Base-by-base conservation (phyloP, 495 filamentous ascomycete genomes). In the Elasticomyces elasticus region DNA sequence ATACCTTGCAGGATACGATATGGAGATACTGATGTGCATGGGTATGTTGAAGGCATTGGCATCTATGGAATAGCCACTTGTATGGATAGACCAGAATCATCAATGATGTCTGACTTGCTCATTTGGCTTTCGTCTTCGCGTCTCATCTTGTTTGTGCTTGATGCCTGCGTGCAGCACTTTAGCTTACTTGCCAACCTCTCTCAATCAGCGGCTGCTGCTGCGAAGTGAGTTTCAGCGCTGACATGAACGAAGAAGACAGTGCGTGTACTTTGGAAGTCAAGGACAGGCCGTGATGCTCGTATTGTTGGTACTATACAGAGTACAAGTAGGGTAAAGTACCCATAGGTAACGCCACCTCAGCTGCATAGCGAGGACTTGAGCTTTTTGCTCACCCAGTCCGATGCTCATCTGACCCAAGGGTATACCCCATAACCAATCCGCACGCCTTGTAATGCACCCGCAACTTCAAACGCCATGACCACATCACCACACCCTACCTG, bases 401-500 rank as follows among this genome's bases (percentile, higher is more conserved):
- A 23, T 45, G 17, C 42, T 22, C 42, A 45, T 7, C 2, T 27
- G 12, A n/a, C 42, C 42, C 20, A 45, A 22, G 25, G 20, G 42
- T 27, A 23, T 49, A 44, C 37, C 53, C 3, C 26, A 45, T 24
- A 24, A 23, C 4, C 42, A 45, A 45, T n/a, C n/a, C n/a, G n/a
- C n/a, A n/a, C 35, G 35, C 35, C 46, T 13, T 3, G 15, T n/a
- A 28, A 25, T 30, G 25, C 46, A 23, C 28, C 17, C 43, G 10
- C 49, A 4, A 5, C 24, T 3, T 19, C 19, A 40, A 5, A 13
- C 35, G 5, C 35, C 35, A n/a, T n/a, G n/a, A n/a, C n/a, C 35
- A 40, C 13, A 12, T 3, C 19, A 40, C 20, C 5, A 33, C 13
- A 6, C 27, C 45, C 80, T 72, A 96, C 62, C 91, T 81, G 71